These are phyloP conservation scores for Stemphylium vesicarium DNA, from an alignment of 2,329 filamentous ascomycete genomes.

Conservation along the genomic window DNA sequence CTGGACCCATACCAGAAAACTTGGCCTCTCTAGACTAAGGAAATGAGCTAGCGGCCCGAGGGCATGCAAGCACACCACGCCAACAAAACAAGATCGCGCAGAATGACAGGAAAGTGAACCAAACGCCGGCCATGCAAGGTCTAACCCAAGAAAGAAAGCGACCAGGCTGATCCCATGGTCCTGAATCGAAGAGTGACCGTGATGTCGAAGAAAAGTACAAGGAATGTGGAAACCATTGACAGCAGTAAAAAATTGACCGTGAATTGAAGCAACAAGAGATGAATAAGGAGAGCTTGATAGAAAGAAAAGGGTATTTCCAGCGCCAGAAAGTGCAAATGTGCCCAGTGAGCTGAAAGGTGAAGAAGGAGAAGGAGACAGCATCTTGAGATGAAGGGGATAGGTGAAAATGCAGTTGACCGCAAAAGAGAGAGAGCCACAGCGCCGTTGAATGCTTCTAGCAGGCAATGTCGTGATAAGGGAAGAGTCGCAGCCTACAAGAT, in stretches of 20 bases:
- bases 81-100: constrained; percentile 1
- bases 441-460: not conserved
- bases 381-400: not conserved
- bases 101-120: constrained; percentile 1
- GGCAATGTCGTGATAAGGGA: not conserved
- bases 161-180: constrained; percentile 5
- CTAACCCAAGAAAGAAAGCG: constrained; percentile 4
- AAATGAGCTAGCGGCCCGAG: constrained; percentile 6
- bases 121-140: constrained; percentile 17
- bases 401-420: not conserved
- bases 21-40: constrained; percentile 19
- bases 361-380: not conserved
- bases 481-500: constrained; percentile 1
- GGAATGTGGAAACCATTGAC: constrained; percentile 1
- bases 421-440: not conserved
- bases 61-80: not conserved
- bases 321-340: constrained; percentile 18
- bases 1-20: constrained; percentile 6
- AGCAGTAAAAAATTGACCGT: not conserved
- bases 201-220: constrained; percentile 3
- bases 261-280: not conserved
- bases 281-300: not conserved
- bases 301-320: constrained; percentile 13
- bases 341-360: constrained; percentile 1
- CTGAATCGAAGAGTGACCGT: constrained; percentile 5